These are phyloP conservation scores for Gaeumannomyces tritici DNA, from an alignment of 2,329 filamentous ascomycete species.

Conservation along the genomic window DNA sequence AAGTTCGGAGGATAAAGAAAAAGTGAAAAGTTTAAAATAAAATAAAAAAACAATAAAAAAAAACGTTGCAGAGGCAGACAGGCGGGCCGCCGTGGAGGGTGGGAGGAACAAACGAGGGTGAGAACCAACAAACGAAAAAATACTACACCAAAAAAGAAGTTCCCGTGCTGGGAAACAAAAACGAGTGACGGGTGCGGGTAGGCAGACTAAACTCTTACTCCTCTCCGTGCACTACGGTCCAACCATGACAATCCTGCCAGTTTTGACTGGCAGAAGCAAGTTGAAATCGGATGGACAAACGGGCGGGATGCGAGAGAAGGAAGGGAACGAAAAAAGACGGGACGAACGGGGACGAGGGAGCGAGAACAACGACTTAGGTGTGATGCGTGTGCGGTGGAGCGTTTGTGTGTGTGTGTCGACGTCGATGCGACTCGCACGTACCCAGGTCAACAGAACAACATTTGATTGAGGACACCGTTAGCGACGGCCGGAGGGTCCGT, in stretches of 20 bases:
- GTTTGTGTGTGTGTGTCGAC: too few relatives aligned
- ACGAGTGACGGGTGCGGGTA: neutral
- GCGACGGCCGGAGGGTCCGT: too few relatives aligned
- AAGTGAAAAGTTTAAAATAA: neutral
- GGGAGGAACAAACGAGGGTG: neutral
- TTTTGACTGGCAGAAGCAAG: neutral
- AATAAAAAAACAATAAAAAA: neutral
- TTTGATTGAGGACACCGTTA: neutral
- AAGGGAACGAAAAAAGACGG: neutral
- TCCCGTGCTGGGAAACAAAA: neutral
- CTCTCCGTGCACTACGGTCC: neutral
- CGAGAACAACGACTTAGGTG: neutral
- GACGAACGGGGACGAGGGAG: neutral
- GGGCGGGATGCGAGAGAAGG: neutral
- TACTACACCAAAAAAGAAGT: neutral
- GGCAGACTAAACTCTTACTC: neutral
- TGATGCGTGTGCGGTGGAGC: too few relatives aligned
- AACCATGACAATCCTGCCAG: neutral
- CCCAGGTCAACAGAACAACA: neutral
- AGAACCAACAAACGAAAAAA: neutral
- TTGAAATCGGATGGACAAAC: neutral
- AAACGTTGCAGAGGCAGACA: neutral
- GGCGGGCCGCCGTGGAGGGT: too few relatives aligned
- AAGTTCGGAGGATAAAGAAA: neutral
- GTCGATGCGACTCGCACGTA: neutral